Base-by-base conservation (phyloP, 768 basidiomycete species). In the Lactarius vividus region DNA sequence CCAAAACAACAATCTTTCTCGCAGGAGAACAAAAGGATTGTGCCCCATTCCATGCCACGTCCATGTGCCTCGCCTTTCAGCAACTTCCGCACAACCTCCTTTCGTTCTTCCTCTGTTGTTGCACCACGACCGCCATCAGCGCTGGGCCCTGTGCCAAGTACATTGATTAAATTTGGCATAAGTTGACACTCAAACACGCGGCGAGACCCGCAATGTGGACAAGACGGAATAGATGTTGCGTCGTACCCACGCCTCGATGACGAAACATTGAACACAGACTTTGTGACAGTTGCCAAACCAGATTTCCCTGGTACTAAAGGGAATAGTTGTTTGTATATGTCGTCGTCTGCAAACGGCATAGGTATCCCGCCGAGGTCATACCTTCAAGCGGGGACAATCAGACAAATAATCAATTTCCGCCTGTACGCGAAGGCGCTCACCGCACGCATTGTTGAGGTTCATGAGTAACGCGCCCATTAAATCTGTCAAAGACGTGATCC, bases 41-140 rank as follows among this genome's bases (percentile, higher is more conserved):
- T 96, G 0, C 96, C 96, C 94, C 95, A 98, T 65, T 96, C 94
- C 92, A 98, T 95, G 0, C 88, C 89, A 49, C 79, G 77, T 59
- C 81, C 79, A 16, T 79, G 83, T 1, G 57, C 23, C 20, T 77
- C 77, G 37, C 79, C 80, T 71, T 85, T 84, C 67, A 92, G 73
- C 28, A 78, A 79, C 44, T 78, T 75, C 72, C 86, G 82, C 10
- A 94, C 79, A 56, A 83, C 83, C 69, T 83, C 83, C 68, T 84
- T 81, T 71, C 91, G 79, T 74, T 92, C 87, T 72, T 86, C 89
- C 54, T 92, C 90, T 9, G 84, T 83, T 72, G 40, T 58, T 18
- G 61, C 20, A 81, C 65, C 54, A 78, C 79, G 69, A 66, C 66
- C 52, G 53, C 20, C 11, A 69, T 64, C 42, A 70, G 70, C 15